Evolutionary conservation across 176 grass and related monocot species (phyloP), one percentile per base, ranked within the genome.

Genomic region (Triticum timopheevii): DNA sequence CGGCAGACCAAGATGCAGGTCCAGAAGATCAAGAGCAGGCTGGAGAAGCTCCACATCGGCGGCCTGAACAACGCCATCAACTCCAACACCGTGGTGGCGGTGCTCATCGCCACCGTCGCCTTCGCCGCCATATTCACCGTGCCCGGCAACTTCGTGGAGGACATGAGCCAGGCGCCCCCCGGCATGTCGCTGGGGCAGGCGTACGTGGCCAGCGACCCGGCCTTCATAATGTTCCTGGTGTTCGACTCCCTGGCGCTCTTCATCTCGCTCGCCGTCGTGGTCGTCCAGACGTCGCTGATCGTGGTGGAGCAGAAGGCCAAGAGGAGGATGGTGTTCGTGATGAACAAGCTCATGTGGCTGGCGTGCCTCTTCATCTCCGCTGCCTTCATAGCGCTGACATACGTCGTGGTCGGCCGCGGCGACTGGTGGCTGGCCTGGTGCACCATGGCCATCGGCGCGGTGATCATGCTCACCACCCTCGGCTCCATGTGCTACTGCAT

Each of bases 271-370:
- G 96, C 96, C 0, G 96, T 98, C 3, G 96, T 98, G 0, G 88
- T 95, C 0, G 96, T 98, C 39, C 96, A 98, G 72, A 98, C 96
- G 13, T 98, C 96, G 1, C 77, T 98, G 36, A 98, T 98, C 54
- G 96, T 98, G 4, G 93, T 98, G 2, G 96, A 98, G 88, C 96
- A 89, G 87, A 93, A 86, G 59, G 96, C 93, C 15, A 98, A 98
- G 91, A 92, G 63, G 69, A 81, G 79, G 80, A 98, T 98, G 96
- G 93, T 98, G 9, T 98, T 98, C 45, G 93, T 98, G 83, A 98
- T 98, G 90, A 98, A 95, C 87, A 98, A 98, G 81, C 33, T 95
- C 16, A 98, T 98, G 96, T 98, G 96, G 96, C 89, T 98, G 0
- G 96, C 96, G 0, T 98, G 96, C 86, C 81, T 95, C 63, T 98